These are phyloP conservation scores for Lactarius indigo DNA, from an alignment of 768 basidiomycete species.

Conservation along the genomic window DNA sequence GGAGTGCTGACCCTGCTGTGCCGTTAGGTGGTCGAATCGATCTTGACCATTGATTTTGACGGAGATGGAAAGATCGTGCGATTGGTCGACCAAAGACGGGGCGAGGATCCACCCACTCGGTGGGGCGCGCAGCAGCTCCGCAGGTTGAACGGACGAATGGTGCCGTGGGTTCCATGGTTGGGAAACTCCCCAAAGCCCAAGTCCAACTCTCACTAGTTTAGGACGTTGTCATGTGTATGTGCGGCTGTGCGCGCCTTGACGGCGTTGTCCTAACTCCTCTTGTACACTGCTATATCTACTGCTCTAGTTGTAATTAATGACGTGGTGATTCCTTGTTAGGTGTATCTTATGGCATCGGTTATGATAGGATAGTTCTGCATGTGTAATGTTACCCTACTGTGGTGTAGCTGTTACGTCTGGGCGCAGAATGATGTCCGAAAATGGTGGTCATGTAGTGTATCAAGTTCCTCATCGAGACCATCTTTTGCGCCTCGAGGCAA, in stretches of 20 bases:
- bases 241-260: background rate
- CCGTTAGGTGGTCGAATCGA: constrained; percentile 52
- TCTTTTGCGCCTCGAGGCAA: background rate
- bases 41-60: constrained; percentile 62
- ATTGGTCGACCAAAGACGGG: constrained; percentile 59
- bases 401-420: background rate
- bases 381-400: background rate
- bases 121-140: constrained; percentile 49
- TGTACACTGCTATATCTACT: background rate
- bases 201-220: constrained; percentile 12
- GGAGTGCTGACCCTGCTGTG: background rate
- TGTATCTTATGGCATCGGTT: background rate
- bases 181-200: constrained; percentile 44
- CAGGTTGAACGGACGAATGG: constrained; percentile 46
- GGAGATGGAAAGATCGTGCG: constrained; percentile 58
- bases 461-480: background rate
- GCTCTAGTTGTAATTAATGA: background rate
- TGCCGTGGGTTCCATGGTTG: constrained; percentile 54
- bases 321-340: background rate
- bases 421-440: background rate
- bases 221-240: background rate
- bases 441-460: background rate
- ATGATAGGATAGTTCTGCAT: background rate
- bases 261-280: background rate
- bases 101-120: constrained; percentile 47